phyloP scores from a whole-genome alignment of 345 rosid species.

The Cardamine occulta region DNA sequence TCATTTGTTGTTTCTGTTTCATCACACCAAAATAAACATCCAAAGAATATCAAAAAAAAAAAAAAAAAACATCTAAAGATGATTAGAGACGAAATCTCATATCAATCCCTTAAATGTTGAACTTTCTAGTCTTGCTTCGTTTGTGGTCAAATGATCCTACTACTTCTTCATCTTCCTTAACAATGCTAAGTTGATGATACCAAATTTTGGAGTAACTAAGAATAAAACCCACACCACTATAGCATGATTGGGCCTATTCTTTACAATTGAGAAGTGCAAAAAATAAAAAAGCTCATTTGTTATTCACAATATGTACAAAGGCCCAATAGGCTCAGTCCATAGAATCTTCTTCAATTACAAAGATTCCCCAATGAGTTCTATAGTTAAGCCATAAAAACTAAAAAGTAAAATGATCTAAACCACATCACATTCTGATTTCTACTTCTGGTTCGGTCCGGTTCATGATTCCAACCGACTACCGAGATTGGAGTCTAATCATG shows the following conservation, averaged over 20 bases:
- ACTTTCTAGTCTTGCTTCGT: too few species aligned
- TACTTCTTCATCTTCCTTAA: not conserved
- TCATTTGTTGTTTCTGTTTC: too few species aligned
- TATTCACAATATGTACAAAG: constrained; percentile 22
- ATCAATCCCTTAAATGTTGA: too few species aligned
- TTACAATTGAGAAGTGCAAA: not conserved
- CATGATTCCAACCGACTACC: not conserved
- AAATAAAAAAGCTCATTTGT: not conserved
- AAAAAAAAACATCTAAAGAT: too few species aligned
- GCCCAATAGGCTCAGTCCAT: not conserved
- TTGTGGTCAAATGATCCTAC: not conserved
- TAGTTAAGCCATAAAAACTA: not conserved
- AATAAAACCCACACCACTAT: not conserved
- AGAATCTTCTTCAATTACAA: not conserved
- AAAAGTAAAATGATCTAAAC: not conserved
- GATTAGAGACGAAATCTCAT: too few species aligned
- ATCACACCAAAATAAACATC: too few species aligned
- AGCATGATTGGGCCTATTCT: not conserved
- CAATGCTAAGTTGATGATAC: not conserved
- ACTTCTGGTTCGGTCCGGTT: not conserved
- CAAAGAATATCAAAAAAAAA: too few species aligned
- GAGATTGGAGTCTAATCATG: constrained; percentile 16
- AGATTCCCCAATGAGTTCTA: constrained; percentile 3
- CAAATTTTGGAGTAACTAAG: not conserved
- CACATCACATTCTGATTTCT: not conserved